phyloP scores from a whole-genome alignment of 2,329 filamentous ascomycete genomes.

The Epichloe brachyelytri region DNA sequence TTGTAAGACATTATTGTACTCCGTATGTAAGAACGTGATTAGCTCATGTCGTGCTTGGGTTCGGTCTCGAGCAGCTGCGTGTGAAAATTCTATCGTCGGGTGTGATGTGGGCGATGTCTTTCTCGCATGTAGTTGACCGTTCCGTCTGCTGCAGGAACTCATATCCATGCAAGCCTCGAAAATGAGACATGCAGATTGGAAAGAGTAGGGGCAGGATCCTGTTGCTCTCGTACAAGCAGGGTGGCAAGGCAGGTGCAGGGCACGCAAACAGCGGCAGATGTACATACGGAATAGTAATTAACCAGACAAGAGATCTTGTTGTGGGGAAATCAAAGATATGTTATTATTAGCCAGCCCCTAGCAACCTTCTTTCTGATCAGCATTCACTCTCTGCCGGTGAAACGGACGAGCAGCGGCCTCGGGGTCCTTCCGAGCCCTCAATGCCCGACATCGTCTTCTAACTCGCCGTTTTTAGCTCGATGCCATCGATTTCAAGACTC shows the following conservation, averaged over 20 bases:
- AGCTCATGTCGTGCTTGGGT: background rate
- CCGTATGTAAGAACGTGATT: too few species aligned
- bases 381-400: too few species aligned
- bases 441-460: too few species aligned
- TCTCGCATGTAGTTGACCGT: background rate
- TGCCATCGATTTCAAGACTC: too few species aligned
- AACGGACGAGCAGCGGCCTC: too few species aligned
- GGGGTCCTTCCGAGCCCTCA: too few species aligned
- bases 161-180: slow-evolving; percentile 3
- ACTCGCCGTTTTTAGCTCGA: too few species aligned
- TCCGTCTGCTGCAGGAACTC: slow-evolving; percentile 2
- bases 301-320: background rate
- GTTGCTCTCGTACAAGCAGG: too few species aligned
- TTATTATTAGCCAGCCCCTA: background rate
- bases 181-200: slow-evolving; percentile 1
- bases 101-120: background rate
- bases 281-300: too few species aligned
- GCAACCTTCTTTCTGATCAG: background rate
- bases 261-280: too few species aligned
- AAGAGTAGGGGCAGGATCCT: too few species aligned
- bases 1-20: background rate
- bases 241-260: too few species aligned
- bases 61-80: background rate
- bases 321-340: background rate
- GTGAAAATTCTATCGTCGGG: background rate